Base-by-base conservation (phyloP, 78 protist genomes). In the Dictyostelium citrinum region DNA sequence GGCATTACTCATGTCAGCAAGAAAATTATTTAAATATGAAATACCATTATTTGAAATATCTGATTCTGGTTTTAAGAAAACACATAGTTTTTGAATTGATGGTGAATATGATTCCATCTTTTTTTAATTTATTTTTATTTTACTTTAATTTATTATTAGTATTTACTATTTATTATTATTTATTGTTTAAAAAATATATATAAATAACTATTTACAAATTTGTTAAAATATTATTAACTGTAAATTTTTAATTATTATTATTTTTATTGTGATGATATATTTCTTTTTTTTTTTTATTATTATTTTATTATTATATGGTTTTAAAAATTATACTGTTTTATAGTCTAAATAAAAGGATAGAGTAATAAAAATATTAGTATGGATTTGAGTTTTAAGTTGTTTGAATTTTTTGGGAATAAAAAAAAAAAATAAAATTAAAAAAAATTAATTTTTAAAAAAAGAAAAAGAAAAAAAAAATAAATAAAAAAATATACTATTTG, bases 71-170 rank as follows among this genome's bases (percentile, higher is more conserved):
- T 88, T 88, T 39, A 55, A 33, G 70, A 79, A 88, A 11, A 88
- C 93, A 78, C 84, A 39, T 31, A 79, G 46, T 58, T 78, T 88
- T 88, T 88, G 93, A 51, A 88, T 88, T 8, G 93, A 88, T 67
- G 93, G 83, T 78, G 93, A 88, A 78, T 79, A 88, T 37, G 85
- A 51, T 78, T 88, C 93, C 93, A 88, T 88, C 55, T 60, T 49
- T 1, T 72, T 71, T 7, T 11, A 46, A 8, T 72, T 84, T 20
- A 20, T n/a, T 27, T 51, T 45, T 11, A 60, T 58, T 7, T 58
- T 58, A 51, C 1, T 58, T 58, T 22, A 7, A n/a, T 58, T 58
- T 22, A 8, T 58, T 58, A 0, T 20, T 55, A 9, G 14, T 55
- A 5, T 20, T 55, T 29, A 8, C 39, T 29, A 27, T 37, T 20